Evolutionary conservation across 2,329 filamentous ascomycete species (phyloP), one percentile per base, ranked within the genome.

Genomic region (Albifimbria verrucaria): DNA sequence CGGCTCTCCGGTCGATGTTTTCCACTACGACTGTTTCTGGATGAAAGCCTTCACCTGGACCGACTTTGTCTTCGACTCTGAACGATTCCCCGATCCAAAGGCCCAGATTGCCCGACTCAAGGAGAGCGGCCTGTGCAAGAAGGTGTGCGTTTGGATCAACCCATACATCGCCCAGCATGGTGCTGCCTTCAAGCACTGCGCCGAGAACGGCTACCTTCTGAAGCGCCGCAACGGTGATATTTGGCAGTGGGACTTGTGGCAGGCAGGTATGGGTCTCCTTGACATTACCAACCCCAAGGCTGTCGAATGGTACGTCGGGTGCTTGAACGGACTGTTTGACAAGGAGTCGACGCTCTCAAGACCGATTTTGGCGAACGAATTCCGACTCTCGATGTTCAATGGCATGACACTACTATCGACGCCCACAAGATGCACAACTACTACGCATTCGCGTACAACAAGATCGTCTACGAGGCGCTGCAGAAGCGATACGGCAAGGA

Each of bases 21-120:
- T 90, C 68, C 88, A 90, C 67, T 90, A 87, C 58, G 87, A 90
- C 65, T 88, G 84, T 67, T 90, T 89, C 77, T 90, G 87, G 87
- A 85, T 90, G 77, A 85, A 85, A 56, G 85, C 83, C 2, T 90
- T 89, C 65, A 82, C 83, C 52, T 90, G 87, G 87, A 89, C 86
- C 54, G 87, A 90, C 66, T 90, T 90, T 58, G 77, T 85, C 49
- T 90, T 89, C 70, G 85, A 88, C 61, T 72, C 78, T 1, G 80
- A 85, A 46, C 81, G 81, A 59, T 90, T 90, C 68, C 85, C 87
- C 0, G 85, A 90, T 57, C 84, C 87, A 1, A 77, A 78, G 49
- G 82, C 77, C 0, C 85, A 87, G 62, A 83, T 90, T 55, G 65
- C 76, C 7, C 78, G 86, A 2, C 73, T 90, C 54, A 89, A 89